Evolutionary conservation across 2,329 filamentous ascomycete species (phyloP), one percentile per base, ranked within the genome.

Genomic region (Ophiostoma ulmi): DNA sequence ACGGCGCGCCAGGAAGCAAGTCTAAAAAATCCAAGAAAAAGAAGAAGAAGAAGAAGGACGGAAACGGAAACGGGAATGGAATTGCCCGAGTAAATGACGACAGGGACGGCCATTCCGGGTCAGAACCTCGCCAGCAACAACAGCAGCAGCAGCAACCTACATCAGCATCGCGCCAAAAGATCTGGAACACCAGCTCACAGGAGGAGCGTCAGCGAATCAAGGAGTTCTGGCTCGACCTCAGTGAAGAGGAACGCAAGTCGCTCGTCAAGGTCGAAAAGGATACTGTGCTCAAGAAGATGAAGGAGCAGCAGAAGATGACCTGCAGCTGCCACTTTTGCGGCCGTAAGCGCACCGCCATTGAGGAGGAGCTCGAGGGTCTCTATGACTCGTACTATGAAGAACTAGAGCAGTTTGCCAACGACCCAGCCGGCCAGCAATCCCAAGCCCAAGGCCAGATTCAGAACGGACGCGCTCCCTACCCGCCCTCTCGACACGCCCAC

Each of bases 341-440:
- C 69, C 88, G 95, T 75, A 99, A 99, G 83, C 89, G 95, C 70
- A 97, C 91, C 14, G 95, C 95, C 55, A 99, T 99, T 75, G 95
- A 99, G 80, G 95, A 99, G 81, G 95, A 99, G 80, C 85, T 99
- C 14, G 95, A 99, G 78, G 94, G 97, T 22, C 86, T 99, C 14
- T 99, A 99, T 80, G 95, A 99, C 82, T 94, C 94, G 73, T 99
- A 99, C 81, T 99, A 99, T 79, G 90, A 97, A 78, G 95, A 99
- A 81, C 87, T 99, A 73, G 95, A 98, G 82, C 93, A 97, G 79
- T 99, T 97, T 80, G 95, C 94, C 75, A 94, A 97, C 80, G 89
- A 91, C 58, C 81, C 81, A 67, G 78, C 80, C 76, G 73, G 74
- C 11, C 88, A 90, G 79, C 89, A 93, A 22, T 20, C 26, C 7